phyloP scores from a whole-genome alignment of 768 basidiomycete genomes.

The Russula lepida region DNA sequence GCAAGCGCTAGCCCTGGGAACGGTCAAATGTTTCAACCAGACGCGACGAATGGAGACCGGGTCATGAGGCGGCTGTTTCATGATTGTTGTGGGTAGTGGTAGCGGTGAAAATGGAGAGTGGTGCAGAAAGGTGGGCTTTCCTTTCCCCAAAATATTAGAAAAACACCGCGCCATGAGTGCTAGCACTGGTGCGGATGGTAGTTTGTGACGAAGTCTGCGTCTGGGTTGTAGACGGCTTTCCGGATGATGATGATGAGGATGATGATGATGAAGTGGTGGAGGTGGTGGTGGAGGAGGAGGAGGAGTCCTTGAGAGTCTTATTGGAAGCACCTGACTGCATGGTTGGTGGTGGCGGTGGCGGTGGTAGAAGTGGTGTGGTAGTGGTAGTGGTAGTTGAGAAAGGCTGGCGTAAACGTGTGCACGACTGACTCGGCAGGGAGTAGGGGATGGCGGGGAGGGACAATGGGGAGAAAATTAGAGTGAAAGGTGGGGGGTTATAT shows the following conservation, averaged over 20 bases:
- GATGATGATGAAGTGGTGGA: too few species aligned
- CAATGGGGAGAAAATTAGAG: background rate
- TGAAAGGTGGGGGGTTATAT: conserved; percentile 8
- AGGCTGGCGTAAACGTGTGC: background rate
- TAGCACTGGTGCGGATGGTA: conserved; percentile 12
- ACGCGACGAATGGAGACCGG: background rate
- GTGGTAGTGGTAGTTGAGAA: background rate
- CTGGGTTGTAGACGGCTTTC: conserved; percentile 9
- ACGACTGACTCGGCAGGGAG: background rate
- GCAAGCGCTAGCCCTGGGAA: background rate
- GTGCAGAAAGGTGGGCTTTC: background rate
- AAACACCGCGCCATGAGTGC: conserved; percentile 14
- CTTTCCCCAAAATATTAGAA: background rate
- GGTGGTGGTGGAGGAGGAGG: too few species aligned
- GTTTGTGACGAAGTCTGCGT: conserved; percentile 14
- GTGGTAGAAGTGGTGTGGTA: background rate
- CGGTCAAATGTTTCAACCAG: background rate
- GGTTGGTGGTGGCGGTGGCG: background rate
- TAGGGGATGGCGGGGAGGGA: background rate
- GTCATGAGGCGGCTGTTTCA: background rate
- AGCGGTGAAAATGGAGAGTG: background rate
- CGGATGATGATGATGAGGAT: too few species aligned
- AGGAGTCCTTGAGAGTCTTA: conserved; percentile 10
- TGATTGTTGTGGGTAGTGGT: background rate
- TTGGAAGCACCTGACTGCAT: background rate